A percentile compares a stretch with the other conserved stretches of the same genome.
Conservation (phyloP, 2,329 filamentous ascomycete genomes). For the Calonectria henricotiae region DNA sequence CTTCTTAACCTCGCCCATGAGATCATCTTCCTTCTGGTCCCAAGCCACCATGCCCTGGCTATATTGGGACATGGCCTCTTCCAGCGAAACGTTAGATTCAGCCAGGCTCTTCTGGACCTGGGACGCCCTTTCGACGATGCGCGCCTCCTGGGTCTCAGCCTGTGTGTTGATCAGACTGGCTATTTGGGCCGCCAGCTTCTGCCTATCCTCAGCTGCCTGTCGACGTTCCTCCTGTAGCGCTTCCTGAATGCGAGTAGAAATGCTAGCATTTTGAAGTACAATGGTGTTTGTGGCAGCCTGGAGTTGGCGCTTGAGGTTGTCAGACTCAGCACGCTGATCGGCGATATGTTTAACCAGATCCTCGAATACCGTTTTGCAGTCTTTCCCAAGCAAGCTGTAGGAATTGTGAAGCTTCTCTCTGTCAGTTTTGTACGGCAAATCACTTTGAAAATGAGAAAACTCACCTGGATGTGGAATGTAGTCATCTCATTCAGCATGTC, state of each 20-base stretch:
- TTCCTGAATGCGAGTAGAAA: conserved; percentile 78
- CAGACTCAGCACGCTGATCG: conserved; percentile 83
- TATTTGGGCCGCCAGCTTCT: conserved; percentile 83
- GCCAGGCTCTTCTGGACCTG: conserved; percentile 76
- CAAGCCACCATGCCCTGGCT: conserved; percentile 82
- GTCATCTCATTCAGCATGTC: conserved; percentile 90
- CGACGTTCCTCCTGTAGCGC: conserved; percentile 84
- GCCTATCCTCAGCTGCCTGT: conserved; percentile 81
- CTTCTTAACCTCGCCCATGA: conserved; percentile 80
- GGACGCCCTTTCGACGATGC: conserved; percentile 77
- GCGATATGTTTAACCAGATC: conserved; percentile 82
- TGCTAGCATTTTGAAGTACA: conserved; percentile 77
- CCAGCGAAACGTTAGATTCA: conserved; percentile 76
- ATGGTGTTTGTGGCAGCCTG: conserved; percentile 79
- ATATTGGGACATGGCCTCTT: conserved; percentile 78
- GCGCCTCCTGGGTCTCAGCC: conserved; percentile 80
- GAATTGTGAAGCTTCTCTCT: conserved; percentile 80
- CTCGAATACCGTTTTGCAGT: conserved; percentile 91
- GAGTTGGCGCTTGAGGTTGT: conserved; percentile 81
- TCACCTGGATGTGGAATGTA: conserved; percentile 81
- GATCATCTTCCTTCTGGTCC: conserved; percentile 77
- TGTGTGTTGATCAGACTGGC: conserved; percentile 83
- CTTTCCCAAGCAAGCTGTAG: conserved; percentile 86
- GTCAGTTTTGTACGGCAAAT: conserved; percentile 37
- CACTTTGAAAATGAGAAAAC: conserved; percentile 40